These are phyloP conservation scores for Pseudogymnoascus sp. DNA, from an alignment of 2,329 filamentous ascomycete species.

Conservation along the genomic window DNA sequence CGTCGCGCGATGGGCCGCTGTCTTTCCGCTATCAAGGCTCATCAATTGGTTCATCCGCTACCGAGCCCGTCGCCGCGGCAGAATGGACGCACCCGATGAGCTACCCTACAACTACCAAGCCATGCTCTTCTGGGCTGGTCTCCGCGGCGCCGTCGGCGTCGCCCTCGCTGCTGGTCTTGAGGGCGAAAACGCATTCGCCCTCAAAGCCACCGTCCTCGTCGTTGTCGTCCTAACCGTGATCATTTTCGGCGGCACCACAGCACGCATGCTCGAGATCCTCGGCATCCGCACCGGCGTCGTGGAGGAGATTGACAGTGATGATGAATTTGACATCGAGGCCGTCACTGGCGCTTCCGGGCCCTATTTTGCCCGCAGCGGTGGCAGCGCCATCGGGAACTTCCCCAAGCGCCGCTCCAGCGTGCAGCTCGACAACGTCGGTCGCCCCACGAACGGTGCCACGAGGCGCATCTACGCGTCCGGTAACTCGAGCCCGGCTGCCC, in stretches of 20 bases:
- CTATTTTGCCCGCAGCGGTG: slow-evolving; percentile 69
- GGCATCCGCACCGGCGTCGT: slow-evolving; percentile 95
- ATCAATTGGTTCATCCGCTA: slow-evolving; percentile 95
- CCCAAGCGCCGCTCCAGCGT: slow-evolving; percentile 59
- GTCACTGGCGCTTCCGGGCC: slow-evolving; percentile 44
- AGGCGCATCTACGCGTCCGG: slow-evolving; percentile 34
- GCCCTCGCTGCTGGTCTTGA: slow-evolving; percentile 83
- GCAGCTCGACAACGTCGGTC: slow-evolving; percentile 44
- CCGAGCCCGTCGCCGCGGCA: slow-evolving; percentile 68
- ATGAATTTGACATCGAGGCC: slow-evolving; percentile 86
- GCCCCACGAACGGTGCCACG: slow-evolving; percentile 36
- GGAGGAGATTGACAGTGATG: slow-evolving; percentile 94
- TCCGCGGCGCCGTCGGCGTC: slow-evolving; percentile 92
- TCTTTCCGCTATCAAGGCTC: slow-evolving; percentile 81
- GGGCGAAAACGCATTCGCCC: slow-evolving; percentile 72
- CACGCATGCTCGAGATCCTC: slow-evolving; percentile 93
- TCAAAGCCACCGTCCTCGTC: slow-evolving; percentile 92
- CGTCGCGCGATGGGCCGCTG: slow-evolving; percentile 83
- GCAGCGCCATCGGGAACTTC: slow-evolving; percentile 69
- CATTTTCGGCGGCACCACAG: slow-evolving; percentile 96
- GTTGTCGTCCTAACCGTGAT: slow-evolving; percentile 97
- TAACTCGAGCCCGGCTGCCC: slow-evolving; percentile 26
- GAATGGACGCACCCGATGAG: slow-evolving; percentile 69
- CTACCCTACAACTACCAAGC: slow-evolving; percentile 91
- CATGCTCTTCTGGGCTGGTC: slow-evolving; percentile 99